phyloP scores from a whole-genome alignment of 192 early-diverging fungal species.

The Podila verticillata region DNA sequence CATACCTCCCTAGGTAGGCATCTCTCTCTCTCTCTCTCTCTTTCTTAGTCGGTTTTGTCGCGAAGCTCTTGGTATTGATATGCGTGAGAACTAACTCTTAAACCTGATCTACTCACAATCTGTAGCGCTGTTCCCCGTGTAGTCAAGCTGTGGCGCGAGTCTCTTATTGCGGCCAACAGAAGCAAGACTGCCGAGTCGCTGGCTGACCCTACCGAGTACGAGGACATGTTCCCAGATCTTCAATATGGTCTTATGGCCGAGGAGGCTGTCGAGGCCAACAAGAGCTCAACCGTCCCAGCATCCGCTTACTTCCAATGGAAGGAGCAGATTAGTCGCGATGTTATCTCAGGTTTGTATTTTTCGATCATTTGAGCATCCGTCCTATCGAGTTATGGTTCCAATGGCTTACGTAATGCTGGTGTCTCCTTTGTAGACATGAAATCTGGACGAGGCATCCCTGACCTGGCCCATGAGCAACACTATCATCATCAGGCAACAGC shows the following conservation, averaged over 20 bases:
- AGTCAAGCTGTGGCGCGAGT: slow-evolving; percentile 84
- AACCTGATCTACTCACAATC: not conserved
- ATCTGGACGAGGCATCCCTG: slow-evolving; percentile 18
- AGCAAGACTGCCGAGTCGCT: slow-evolving; percentile 89
- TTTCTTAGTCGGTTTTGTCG: not conserved
- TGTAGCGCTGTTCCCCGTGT: slow-evolving; percentile 68
- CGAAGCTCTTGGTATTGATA: not conserved
- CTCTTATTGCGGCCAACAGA: slow-evolving; percentile 73
- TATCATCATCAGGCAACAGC: slow-evolving; percentile 5
- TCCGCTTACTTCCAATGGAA: slow-evolving; percentile 67
- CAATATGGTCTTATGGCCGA: slow-evolving; percentile 66
- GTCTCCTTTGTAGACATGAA: slow-evolving; percentile 18
- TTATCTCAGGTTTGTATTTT: slow-evolving; percentile 62
- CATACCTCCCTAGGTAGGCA: slow-evolving; percentile 78
- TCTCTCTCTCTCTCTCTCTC: not conserved
- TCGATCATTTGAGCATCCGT: not conserved
- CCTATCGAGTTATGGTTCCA: not conserved
- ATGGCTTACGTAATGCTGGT: not conserved
- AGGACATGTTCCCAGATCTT: slow-evolving; percentile 90
- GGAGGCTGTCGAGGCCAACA: slow-evolving; percentile 52
- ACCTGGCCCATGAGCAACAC: slow-evolving; percentile 24
- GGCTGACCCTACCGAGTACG: slow-evolving; percentile 85
- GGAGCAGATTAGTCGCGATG: slow-evolving; percentile 68
- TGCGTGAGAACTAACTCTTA: not conserved
- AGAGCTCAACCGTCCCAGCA: slow-evolving; percentile 53